Base-by-base conservation (phyloP, 208 protist species). In the Leishmania major region DNA sequence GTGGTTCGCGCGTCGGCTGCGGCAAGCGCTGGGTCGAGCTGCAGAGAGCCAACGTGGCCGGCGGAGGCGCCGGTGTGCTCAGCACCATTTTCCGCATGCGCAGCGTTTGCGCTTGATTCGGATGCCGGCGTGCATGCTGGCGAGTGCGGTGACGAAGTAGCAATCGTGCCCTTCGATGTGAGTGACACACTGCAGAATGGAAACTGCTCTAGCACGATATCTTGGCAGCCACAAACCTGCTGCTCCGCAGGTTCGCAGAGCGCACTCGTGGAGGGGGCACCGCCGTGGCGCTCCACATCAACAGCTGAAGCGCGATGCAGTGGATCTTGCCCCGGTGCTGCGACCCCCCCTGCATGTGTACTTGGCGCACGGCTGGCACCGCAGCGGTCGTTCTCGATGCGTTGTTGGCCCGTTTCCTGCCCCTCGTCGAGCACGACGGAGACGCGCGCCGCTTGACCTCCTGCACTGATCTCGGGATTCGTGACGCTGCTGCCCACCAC, bases 361-460 rank as follows among this genome's bases (percentile, higher is more conserved):
- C 40, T 51, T 77, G 76, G 22, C 1, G 45, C 10, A n/a, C 57
- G 70, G 2, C 59, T 60, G 13, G 59, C n/a, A 13, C 22, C 57
- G 57, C 15, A 22, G 53, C 53, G 47, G 22, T 43, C 80, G 11
- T 5, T 55, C 45, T 69, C 74, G 10, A 47, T 45, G 57, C 31
- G 35, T 55, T 74, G 76, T 51, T 57, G 45, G 19, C 57, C 53
- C 28, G 75, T 51, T 60, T 78, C 71, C 77, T 85, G 70, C n/a
- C 60, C 70, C 51, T 66, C 81, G 25, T 81, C 76, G 57, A 78
- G 71, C 40, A 81, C 77, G 6, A 78, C 78, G 1, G 70, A 81
- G 2, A 85, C 77, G 51, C 75, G 81, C 22, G 77, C 70, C 19
- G 31, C 28, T 53, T 28, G 22, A n/a, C 25, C 69, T 35, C 22